Base-by-base conservation (phyloP, 2,329 filamentous ascomycete genomes). In the Ceratocystis diversiconidia region DNA sequence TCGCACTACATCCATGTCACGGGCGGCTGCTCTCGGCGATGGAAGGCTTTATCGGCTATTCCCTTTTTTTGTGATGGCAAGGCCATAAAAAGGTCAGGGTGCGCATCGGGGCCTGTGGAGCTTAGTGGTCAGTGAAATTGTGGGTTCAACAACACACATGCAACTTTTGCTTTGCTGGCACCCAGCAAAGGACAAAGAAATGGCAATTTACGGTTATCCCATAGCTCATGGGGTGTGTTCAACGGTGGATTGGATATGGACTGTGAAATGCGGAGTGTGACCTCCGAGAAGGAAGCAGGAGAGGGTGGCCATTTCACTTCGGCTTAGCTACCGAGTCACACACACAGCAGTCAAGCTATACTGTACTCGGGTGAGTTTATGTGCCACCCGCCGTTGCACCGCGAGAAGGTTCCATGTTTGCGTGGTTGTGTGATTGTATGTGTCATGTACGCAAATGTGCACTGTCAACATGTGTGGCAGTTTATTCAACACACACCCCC, bases 401-500 rank as follows among this genome's bases (percentile, higher is more conserved):
- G 52, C 52, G 3, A 57, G 52, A 57, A 30, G 25, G 25, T 57
- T 32, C 52, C 25, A 32, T 57, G 52, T 30, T 57, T 48, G 46
- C 19, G 46, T 48, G n/a, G 17, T 22, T 48, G 46, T 48, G 19
- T 48, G 17, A n/a, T 6, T 48, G 46, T 48, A n/a, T 48, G 46
- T 48, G 46, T 48, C 46, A 22, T 48, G 19, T n/a, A 48, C 46
- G 46, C 19, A 22, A 15, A 48, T 17, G 48, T 52, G 48, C n/a
- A 52, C 48, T 52, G 48, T 52, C 48, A 52, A 32, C 52, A 57
- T 30, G 22, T 57, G 52, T 57, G 22, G 52, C 52, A 57, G 30
- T 52, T 25, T 22, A 22, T 52, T 8, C 2, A 25, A 3, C 50
- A 28, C 50, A 55, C 50, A 55, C 50, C 50, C 17, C 50, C 19